These are phyloP conservation scores for Lindgomyces ingoldianus DNA, from an alignment of 495 filamentous ascomycete genomes.

Conservation along the genomic window DNA sequence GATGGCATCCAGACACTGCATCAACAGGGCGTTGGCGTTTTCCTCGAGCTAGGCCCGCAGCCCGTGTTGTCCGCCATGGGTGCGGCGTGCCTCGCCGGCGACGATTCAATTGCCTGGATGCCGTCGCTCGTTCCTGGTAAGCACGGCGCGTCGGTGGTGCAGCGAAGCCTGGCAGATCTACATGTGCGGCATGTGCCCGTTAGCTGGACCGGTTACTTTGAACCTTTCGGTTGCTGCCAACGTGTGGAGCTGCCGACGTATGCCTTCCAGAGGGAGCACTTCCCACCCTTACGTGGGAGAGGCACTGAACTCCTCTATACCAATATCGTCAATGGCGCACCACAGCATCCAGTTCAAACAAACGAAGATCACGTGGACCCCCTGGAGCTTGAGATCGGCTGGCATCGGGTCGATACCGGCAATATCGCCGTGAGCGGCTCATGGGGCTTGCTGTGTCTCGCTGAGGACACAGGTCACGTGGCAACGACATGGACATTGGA, in stretches of 20 bases:
- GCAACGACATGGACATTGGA: not conserved
- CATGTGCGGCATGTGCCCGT: slow-evolving; percentile 36
- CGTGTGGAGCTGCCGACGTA: slow-evolving; percentile 42
- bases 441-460: slow-evolving; percentile 4
- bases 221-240: slow-evolving; percentile 35
- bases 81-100: slow-evolving; percentile 35
- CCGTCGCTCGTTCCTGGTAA: slow-evolving; percentile 3
- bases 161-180: slow-evolving; percentile 13
- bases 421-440: not conserved
- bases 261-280: slow-evolving; percentile 40
- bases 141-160: not conserved
- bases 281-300: not conserved
- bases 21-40: slow-evolving; percentile 34
- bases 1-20: slow-evolving; percentile 37
- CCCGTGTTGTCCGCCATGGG: slow-evolving; percentile 35
- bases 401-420: not conserved
- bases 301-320: no score
- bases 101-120: slow-evolving; percentile 28
- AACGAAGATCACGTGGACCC: no score
- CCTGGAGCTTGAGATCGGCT: not conserved
- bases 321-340: no score
- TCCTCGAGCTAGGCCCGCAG: slow-evolving; percentile 42
- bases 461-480: not conserved
- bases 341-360: no score
- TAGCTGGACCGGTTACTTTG: slow-evolving; percentile 40